These are phyloP conservation scores for Chlamydomonas applanata DNA, from an alignment of 139 green algal species.

Conservation along the genomic window DNA sequence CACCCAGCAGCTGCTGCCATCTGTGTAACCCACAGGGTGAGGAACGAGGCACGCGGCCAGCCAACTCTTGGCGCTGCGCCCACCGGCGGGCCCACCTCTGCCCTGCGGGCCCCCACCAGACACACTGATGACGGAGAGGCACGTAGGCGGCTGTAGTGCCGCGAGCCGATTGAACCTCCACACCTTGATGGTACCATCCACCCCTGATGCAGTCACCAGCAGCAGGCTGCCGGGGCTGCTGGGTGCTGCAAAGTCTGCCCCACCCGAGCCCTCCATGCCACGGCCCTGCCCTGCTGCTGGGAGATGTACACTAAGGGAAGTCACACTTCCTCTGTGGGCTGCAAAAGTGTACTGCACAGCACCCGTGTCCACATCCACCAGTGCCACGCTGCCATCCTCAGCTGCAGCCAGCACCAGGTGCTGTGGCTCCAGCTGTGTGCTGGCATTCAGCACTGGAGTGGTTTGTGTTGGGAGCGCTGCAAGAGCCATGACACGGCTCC, in stretches of 20 bases:
- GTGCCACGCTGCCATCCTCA: conserved; percentile 12
- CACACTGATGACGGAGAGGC: neutral
- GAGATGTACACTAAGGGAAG: neutral
- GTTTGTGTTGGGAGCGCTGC: neutral
- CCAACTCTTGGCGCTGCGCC: neutral
- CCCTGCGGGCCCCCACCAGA: neutral
- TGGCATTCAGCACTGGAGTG: neutral
- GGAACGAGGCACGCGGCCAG: conserved; percentile 13
- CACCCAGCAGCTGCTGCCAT: conserved; percentile 10
- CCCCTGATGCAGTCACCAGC: conserved; percentile 9
- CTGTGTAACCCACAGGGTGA: conserved; percentile 10
- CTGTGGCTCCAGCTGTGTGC: neutral
- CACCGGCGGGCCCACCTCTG: neutral
- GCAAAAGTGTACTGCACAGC: conserved; percentile 5
- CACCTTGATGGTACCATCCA: conserved; percentile 13
- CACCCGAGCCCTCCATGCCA: too few relatives aligned
- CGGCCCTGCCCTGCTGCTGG: too few relatives aligned
- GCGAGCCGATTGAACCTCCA: neutral
- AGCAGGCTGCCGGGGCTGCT: neutral
- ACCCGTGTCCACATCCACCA: conserved; percentile 23
- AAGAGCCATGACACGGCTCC: neutral
- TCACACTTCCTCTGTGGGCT: conserved; percentile 19
- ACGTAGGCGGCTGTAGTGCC: neutral
- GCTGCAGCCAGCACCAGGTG: conserved; percentile 9
- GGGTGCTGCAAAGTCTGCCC: neutral